These are phyloP conservation scores for Wickerhamomyces bisporus DNA, from an alignment of 805 yeast species.

Conservation along the genomic window DNA sequence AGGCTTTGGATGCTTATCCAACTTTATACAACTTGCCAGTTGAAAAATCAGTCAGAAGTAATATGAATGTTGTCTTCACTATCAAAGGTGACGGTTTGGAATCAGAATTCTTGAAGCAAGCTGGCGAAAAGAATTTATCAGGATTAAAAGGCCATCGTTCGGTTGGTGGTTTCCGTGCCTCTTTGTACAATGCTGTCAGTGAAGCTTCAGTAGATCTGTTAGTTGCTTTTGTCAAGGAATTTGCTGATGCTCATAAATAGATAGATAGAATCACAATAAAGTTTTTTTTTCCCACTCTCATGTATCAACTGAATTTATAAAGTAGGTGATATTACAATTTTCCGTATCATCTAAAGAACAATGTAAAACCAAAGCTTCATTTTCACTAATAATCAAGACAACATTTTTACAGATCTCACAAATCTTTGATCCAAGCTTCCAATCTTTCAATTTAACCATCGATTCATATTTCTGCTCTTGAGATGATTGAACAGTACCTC, in stretches of 20 bases:
- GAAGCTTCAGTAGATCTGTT: constrained; percentile 53
- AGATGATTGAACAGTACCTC: constrained; percentile 26
- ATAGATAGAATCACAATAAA: neutral
- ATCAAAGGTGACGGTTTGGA: constrained; percentile 61
- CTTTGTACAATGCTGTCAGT: constrained; percentile 83
- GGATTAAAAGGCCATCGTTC: constrained; percentile 96
- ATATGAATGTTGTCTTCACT: constrained; percentile 93
- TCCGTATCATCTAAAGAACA: constrained; percentile 62
- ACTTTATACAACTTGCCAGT: constrained; percentile 65
- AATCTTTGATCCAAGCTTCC: constrained; percentile 61
- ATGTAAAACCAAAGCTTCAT: constrained; percentile 58
- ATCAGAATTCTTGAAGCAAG: constrained; percentile 62
- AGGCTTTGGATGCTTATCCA: constrained; percentile 61
- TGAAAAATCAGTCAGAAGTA: constrained; percentile 58
- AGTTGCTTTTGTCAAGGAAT: constrained; percentile 51
- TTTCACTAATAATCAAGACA: constrained; percentile 51
- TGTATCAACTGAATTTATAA: constrained; percentile 32
- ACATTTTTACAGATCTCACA: constrained; percentile 59
- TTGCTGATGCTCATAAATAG: constrained; percentile 41
- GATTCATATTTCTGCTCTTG: constrained; percentile 38
- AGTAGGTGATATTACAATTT: constrained; percentile 61
- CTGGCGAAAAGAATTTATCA: constrained; percentile 51
- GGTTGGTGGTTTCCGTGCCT: constrained; percentile 95
- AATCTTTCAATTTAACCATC: constrained; percentile 52
- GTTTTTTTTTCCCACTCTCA: too few species aligned